These are phyloP conservation scores for Gloeophyllum trabeum DNA, from an alignment of 768 basidiomycete genomes.

Conservation along the genomic window DNA sequence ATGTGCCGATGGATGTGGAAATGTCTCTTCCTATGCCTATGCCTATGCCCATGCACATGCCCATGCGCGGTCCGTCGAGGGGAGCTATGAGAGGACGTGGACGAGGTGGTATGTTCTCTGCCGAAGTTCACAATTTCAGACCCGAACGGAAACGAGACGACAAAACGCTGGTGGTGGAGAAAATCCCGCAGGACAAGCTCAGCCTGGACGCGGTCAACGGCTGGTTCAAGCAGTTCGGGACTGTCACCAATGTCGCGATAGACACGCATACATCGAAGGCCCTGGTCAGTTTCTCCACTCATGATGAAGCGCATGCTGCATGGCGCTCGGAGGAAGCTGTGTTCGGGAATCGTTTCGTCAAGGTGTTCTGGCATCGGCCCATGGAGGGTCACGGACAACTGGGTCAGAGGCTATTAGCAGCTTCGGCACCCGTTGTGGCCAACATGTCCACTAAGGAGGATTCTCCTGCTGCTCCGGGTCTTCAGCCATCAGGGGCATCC, in stretches of 20 bases:
- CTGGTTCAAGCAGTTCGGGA: constrained; percentile 90
- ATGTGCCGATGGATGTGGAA: constrained; percentile 7
- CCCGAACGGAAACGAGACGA: constrained; percentile 50
- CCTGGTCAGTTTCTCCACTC: constrained; percentile 75
- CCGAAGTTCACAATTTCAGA: constrained; percentile 39
- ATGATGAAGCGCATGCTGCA: constrained; percentile 77
- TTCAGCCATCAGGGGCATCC: constrained; percentile 8
- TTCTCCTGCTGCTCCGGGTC: constrained; percentile 6
- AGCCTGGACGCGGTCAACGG: constrained; percentile 67
- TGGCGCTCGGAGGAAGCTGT: constrained; percentile 95
- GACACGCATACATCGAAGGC: constrained; percentile 69
- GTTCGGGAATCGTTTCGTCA: constrained; percentile 89
- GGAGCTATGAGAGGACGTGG: constrained; percentile 18
- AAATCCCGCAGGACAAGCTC: constrained; percentile 81
- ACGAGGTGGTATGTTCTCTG: constrained; percentile 49
- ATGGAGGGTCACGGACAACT: constrained; percentile 83
- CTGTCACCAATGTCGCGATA: constrained; percentile 85
- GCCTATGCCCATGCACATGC: constrained; percentile 13
- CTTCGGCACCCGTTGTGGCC: constrained; percentile 67
- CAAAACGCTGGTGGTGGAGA: constrained; percentile 87
- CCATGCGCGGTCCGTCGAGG: constrained; percentile 4
- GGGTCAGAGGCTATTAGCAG: constrained; percentile 71
- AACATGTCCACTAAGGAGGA: constrained; percentile 35
- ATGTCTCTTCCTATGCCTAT: constrained; percentile 22
- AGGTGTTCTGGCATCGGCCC: constrained; percentile 91